These are phyloP conservation scores for Corylus avellana DNA, from an alignment of 306 rosid genomes.

Conservation along the genomic window DNA sequence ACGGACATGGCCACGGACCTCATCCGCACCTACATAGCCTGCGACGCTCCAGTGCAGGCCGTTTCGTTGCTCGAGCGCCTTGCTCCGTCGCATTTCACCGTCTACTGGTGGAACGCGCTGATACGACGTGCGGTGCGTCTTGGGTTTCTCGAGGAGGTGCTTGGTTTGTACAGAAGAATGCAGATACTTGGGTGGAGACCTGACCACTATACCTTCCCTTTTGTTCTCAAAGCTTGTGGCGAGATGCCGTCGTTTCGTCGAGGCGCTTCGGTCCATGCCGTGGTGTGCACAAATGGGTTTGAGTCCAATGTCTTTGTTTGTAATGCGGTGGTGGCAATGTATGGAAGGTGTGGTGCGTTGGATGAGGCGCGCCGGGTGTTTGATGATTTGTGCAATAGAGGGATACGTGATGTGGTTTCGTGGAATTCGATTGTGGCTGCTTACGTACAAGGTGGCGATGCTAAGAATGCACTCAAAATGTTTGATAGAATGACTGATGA, in stretches of 20 bases:
- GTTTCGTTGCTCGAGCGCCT: conserved; percentile 46
- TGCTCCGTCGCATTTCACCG: conserved; percentile 35
- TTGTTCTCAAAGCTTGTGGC: conserved; percentile 72
- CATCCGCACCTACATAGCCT: conserved; percentile 49
- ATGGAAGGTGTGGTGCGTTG: conserved; percentile 50
- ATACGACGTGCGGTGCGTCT: conserved; percentile 50
- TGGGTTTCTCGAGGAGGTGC: conserved; percentile 29
- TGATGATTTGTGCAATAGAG: too few relatives aligned
- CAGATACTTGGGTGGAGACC: conserved; percentile 63
- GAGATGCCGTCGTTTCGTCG: conserved; percentile 33
- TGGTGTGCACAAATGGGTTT: conserved; percentile 45
- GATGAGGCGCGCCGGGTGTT: too few relatives aligned
- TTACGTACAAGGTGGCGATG: conserved; percentile 43
- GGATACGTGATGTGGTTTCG: conserved; percentile 46
- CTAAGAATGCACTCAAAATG: conserved; percentile 38
- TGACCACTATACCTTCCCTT: conserved; percentile 73
- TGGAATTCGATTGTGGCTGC: conserved; percentile 80
- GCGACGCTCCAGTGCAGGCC: conserved; percentile 40
- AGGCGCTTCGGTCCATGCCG: conserved; percentile 58
- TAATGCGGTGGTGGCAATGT: conserved; percentile 72
- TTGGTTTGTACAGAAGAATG: conserved; percentile 48
- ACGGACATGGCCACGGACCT: conserved; percentile 27
- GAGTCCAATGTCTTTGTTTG: conserved; percentile 72
- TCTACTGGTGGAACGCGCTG: conserved; percentile 81
- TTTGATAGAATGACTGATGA: conserved; percentile 47